Percentiles rank a stretch among this genome's conserved stretches.
phyloP scores from a whole-genome alignment of 1,284 basidiomycete genomes.

The Afroboletus lepidellus region DNA sequence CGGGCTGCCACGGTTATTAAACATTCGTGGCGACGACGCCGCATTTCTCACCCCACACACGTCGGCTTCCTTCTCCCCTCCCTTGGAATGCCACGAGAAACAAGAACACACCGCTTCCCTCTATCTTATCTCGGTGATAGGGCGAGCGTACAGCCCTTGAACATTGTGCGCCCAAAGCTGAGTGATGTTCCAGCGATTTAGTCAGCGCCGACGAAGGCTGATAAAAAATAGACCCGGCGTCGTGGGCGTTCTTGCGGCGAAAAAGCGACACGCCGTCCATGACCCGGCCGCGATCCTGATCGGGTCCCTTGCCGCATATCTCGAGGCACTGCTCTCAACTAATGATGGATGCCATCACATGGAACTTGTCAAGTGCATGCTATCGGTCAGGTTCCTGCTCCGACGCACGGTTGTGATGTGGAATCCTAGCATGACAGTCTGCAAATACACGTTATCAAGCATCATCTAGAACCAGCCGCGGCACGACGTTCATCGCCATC shows the following conservation, averaged over 20 bases:
- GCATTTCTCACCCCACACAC: constrained; percentile 9
- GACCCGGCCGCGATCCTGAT: constrained; percentile 23
- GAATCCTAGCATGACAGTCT: background rate
- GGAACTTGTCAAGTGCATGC: background rate
- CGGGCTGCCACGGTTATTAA: constrained; percentile 12
- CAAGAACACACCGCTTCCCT: background rate
- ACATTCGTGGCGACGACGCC: background rate
- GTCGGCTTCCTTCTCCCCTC: background rate
- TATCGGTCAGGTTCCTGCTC: constrained; percentile 4
- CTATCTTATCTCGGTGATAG: constrained; percentile 18
- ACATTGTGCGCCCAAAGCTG: background rate
- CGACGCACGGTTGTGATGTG: constrained; percentile 7
- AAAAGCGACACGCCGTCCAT: constrained; percentile 20
- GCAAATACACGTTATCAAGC: constrained; percentile 37
- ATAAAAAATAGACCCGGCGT: constrained; percentile 1
- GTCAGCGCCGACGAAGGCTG: constrained; percentile 3
- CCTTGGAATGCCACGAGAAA: background rate
- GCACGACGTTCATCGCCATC: constrained; percentile 95
- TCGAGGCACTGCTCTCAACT: constrained; percentile 14
- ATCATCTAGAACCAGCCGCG: constrained; percentile 81
- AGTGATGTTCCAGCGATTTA: background rate
- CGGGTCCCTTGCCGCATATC: background rate
- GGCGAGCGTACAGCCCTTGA: constrained; percentile 10
- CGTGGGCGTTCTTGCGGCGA: constrained; percentile 9
- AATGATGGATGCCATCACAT: constrained; percentile 12